phyloP scores from a whole-genome alignment of 2,329 filamentous ascomycete genomes.

The Cercospora zeina region DNA sequence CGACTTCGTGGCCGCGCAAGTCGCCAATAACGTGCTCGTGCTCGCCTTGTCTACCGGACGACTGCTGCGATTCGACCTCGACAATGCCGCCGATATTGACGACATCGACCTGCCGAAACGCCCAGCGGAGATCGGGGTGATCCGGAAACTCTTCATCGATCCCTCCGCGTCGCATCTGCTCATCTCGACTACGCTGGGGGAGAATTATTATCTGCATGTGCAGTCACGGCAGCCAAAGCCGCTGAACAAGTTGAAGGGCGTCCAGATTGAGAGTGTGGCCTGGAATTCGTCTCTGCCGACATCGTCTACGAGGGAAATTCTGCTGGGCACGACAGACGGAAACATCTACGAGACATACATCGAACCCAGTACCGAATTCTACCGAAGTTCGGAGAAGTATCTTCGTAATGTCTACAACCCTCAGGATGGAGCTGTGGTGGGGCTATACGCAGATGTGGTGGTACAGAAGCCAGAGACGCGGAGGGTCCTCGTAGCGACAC shows the following conservation, averaged over 20 bases:
- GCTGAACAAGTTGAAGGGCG: slow-evolving; percentile 78
- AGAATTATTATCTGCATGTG: slow-evolving; percentile 97
- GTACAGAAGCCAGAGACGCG: slow-evolving; percentile 68
- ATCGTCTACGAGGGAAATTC: slow-evolving; percentile 89
- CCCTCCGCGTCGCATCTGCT: slow-evolving; percentile 93
- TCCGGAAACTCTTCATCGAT: slow-evolving; percentile 95
- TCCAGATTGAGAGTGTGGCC: slow-evolving; percentile 82
- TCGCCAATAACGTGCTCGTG: slow-evolving; percentile 94
- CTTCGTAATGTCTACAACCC: slow-evolving; percentile 80
- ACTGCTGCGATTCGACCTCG: slow-evolving; percentile 90
- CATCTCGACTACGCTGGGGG: slow-evolving; percentile 84
- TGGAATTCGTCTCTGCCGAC: slow-evolving; percentile 95
- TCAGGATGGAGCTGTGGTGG: slow-evolving; percentile 78
- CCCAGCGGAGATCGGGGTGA: slow-evolving; percentile 84
- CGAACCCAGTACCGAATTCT: slow-evolving; percentile 92
- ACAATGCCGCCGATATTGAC: slow-evolving; percentile 93
- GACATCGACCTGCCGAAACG: slow-evolving; percentile 97
- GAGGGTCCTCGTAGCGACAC: slow-evolving; percentile 77
- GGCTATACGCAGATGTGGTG: slow-evolving; percentile 78
- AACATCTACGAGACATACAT: slow-evolving; percentile 95
- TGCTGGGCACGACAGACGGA: slow-evolving; percentile 88
- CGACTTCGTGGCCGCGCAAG: slow-evolving; percentile 93
- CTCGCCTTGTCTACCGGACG: slow-evolving; percentile 88
- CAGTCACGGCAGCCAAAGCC: slow-evolving; percentile 86
- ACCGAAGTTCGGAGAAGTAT: slow-evolving; percentile 91